Evolutionary conservation across 352 stramenopile genomes (phyloP).

Genomic region (Phytophthora pini): DNA sequence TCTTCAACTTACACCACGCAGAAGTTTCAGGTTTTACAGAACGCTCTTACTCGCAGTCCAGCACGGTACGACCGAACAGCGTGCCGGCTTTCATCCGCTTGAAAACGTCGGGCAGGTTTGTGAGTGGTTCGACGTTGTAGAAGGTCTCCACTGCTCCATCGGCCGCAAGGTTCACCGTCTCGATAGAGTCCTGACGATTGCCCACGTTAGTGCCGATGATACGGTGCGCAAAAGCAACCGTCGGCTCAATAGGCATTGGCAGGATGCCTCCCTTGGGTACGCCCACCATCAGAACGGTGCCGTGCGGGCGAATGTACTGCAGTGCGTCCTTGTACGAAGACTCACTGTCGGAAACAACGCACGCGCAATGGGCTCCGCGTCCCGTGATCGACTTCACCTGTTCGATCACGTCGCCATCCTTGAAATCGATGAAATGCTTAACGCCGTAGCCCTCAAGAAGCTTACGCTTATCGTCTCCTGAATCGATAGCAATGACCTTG

Average conservation of each 20-base stretch:
- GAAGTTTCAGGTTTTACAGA: no score
- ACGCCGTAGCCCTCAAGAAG: slow-evolving; percentile 66
- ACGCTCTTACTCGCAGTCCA: slow-evolving; percentile 50
- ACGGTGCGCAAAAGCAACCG: slow-evolving; percentile 45
- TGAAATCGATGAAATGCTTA: slow-evolving; percentile 74
- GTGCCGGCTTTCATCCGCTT: slow-evolving; percentile 49
- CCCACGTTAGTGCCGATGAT: slow-evolving; percentile 61
- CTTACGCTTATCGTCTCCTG: slow-evolving; percentile 61
- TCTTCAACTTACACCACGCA: no score
- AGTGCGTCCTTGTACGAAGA: slow-evolving; percentile 55
- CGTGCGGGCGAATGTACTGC: slow-evolving; percentile 68
- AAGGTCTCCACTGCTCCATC: slow-evolving; percentile 52
- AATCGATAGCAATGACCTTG: slow-evolving; percentile 76
- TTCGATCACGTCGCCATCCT: slow-evolving; percentile 50
- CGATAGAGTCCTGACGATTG: slow-evolving; percentile 61
- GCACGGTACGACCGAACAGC: slow-evolving; percentile 48
- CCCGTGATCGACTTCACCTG: slow-evolving; percentile 51
- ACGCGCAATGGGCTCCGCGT: slow-evolving; percentile 59
- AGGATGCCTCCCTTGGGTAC: slow-evolving; percentile 54
- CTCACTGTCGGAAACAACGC: slow-evolving; percentile 77
- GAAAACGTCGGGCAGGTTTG: slow-evolving; percentile 49
- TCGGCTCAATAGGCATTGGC: slow-evolving; percentile 35
- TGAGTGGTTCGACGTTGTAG: slow-evolving; percentile 45
- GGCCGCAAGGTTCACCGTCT: slow-evolving; percentile 57
- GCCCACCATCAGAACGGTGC: slow-evolving; percentile 73